Base-by-base conservation (phyloP, 2,329 filamentous ascomycete genomes). In the Ceratocystis harringtonii region DNA sequence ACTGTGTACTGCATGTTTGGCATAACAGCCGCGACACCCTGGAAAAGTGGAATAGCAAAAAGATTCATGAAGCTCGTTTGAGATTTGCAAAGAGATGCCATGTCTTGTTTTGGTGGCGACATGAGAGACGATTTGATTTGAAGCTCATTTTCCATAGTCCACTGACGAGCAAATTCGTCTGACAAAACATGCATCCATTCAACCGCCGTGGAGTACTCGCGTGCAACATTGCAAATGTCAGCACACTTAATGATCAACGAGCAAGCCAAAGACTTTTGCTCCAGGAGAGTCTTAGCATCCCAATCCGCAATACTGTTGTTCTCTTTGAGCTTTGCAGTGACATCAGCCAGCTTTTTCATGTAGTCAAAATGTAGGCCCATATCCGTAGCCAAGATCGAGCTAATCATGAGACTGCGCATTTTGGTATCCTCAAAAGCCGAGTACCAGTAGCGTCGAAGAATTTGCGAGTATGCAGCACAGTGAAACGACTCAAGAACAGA, bases 361-460 rank as follows among this genome's bases (percentile, higher is more conserved):
- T 96, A 99, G 71, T 95, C 91, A 71, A 95, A 95, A 75, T 99
- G 94, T 5, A 96, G 77, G 6, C 91, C 91, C 94, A 99, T 99
- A 72, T 99, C 94, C 0, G 94, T 99, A 2, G 94, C 90, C 28
- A 99, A 78, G 67, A 99, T 97, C n/a, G 90, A 94, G 74, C 90
- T 96, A 71, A 96, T 97, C 87, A 97, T 94, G 5, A 96, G 78
- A 70, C 87, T 88, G 65, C 92, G 86, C 81, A 97, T 89, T 66
- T 85, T 85, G 60, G 81, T 80, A 70, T 94, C 87, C 69, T 87
- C 81, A 70, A 95, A 95, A 1, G 87, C 88, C 2, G 83, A 79
- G 0, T 92, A 90, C 94, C 94, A 99, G 74, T 97, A 87, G 61
- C 91, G 84, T 62, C 92, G 87, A 52, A 99, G 82, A 48, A 99